Evolutionary conservation across 108 stramenopile genomes (phyloP), one percentile per base, ranked within the genome.

Genomic region (Mediolabrus comicus): DNA sequence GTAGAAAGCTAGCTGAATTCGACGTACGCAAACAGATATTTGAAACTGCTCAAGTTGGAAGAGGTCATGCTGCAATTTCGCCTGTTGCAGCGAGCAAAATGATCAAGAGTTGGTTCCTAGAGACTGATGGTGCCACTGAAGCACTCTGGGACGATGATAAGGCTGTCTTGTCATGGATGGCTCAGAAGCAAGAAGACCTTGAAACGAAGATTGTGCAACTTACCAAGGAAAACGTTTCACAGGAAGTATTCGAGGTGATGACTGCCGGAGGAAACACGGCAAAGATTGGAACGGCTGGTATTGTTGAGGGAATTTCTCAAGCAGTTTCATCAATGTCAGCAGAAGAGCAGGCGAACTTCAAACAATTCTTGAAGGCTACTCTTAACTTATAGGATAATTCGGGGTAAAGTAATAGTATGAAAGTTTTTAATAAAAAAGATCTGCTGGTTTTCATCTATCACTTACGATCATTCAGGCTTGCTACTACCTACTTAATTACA

Each of bases 1-100:
- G 98, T 43, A 84, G 99, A 46, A 97, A 98, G 60, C 81, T 99
- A 19, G 97, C 97, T 16, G 98, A 99, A 74, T 98, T 98, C 67
- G 97, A 96, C 70, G 67, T 98, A 8, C 74, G 96, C 43, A 88
- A 87, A 64, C 87, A 96, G 69, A 87, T 98, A 35, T 73, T 85
- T 9, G 86, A 88, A 34, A 87, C 87, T 12, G 83, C 85, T 30
- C 68, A 86, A 71, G 90, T 95, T 19, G 94, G 94, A n/a, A 77
- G 91, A 70, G 91, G 86, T 9, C 73, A 84, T 24, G 83, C 79
- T 38, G 77, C 81, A 27, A 79, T 87, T 4, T 77, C 87, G 10
- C 89, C 91, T 1, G 35, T 84, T 22, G 84, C 92, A 62, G 94
- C 91, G 3, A 82, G 86, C n/a, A 69, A 73, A 39, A 65, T 92